Conservation (phyloP, 202 grass and related monocot genomes). For the Digitaria exilis region DNA sequence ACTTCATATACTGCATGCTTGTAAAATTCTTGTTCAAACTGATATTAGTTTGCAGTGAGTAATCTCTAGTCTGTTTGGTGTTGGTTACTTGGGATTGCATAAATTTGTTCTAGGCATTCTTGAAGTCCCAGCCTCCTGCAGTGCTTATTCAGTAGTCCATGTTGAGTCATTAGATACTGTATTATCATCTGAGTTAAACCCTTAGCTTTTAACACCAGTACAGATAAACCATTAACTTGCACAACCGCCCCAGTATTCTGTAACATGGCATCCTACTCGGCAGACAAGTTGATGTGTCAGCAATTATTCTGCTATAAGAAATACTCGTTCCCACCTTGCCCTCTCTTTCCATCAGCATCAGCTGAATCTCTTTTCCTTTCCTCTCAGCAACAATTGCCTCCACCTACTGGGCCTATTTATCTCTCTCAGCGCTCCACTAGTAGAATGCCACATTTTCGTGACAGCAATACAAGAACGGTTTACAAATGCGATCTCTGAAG, state of each 20-base stretch:
- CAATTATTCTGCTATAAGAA: too few relatives aligned
- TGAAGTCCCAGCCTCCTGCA: background rate
- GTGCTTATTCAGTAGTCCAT: too few relatives aligned
- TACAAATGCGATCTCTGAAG: background rate
- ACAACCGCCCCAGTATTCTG: background rate
- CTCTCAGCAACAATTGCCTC: background rate
- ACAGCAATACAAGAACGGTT: background rate
- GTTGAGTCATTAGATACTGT: too few relatives aligned
- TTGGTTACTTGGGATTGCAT: background rate
- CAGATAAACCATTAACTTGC: background rate
- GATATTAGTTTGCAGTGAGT: background rate
- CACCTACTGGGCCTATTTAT: background rate
- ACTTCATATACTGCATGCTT: too few relatives aligned
- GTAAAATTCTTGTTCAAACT: background rate
- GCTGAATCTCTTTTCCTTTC: background rate
- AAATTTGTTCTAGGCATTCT: background rate
- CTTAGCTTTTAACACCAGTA: too few relatives aligned
- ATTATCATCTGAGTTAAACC: too few relatives aligned
- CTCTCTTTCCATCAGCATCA: background rate
- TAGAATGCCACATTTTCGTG: background rate
- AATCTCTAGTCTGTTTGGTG: background rate
- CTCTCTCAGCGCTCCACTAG: background rate
- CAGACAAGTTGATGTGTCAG: background rate
- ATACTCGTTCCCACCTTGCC: too few relatives aligned
- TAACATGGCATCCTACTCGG: background rate